phyloP scores from a whole-genome alignment of 495 filamentous ascomycete genomes.

The Hypoxylon trugodes region DNA sequence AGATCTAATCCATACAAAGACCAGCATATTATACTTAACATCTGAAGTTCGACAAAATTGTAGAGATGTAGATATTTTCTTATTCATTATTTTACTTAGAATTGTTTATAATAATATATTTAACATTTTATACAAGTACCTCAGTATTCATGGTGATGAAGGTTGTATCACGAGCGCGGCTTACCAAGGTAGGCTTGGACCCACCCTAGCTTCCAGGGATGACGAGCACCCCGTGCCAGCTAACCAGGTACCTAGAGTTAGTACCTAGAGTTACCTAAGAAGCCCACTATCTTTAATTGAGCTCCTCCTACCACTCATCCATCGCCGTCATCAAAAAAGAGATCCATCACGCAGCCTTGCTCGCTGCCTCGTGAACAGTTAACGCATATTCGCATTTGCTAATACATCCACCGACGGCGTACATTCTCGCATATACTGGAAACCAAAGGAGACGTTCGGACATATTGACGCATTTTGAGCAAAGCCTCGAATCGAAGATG shows the following conservation, averaged over 20 bases:
- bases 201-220: constrained; percentile 4
- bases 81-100: no score
- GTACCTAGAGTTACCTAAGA: no score
- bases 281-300: not conserved
- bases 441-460: constrained; percentile 2
- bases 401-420: constrained; percentile 13
- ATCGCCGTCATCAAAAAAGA: constrained; percentile 14
- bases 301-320: constrained; percentile 15
- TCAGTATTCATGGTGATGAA: no score
- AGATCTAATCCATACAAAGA: no score
- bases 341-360: constrained; percentile 33
- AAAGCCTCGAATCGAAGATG: constrained; percentile 35
- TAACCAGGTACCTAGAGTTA: no score
- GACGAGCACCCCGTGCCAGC: no score
- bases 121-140: no score
- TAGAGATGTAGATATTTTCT: no score
- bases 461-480: not conserved
- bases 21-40: no score
- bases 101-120: no score
- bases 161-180: no score
- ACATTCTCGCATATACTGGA: not conserved
- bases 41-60: no score
- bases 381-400: constrained; percentile 5
- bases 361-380: constrained; percentile 26
- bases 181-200: not conserved